These are phyloP conservation scores for Phycomyces blakesleeanus DNA, from an alignment of 192 early-diverging fungal species.

Conservation along the genomic window DNA sequence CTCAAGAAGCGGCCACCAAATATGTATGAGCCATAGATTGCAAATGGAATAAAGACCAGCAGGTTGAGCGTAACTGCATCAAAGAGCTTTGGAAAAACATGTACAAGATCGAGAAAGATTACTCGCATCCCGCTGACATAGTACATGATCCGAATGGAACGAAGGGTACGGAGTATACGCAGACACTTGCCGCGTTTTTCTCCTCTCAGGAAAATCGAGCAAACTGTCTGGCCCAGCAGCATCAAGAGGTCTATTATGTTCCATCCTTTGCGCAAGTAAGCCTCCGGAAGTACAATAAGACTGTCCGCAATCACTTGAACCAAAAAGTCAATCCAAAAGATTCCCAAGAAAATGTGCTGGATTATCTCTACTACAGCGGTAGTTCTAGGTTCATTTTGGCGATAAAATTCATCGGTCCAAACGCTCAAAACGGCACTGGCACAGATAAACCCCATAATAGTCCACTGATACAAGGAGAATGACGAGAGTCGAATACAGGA, in stretches of 20 bases:
- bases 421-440: slow-evolving; percentile 1
- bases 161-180: slow-evolving; percentile 8
- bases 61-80: slow-evolving; percentile 18
- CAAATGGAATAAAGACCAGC: slow-evolving; percentile 27
- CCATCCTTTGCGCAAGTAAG: slow-evolving; percentile 24
- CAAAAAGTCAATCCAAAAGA: slow-evolving; percentile 19
- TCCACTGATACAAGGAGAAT: slow-evolving; percentile 1
- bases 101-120: slow-evolving; percentile 19
- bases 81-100: slow-evolving; percentile 28
- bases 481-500: background rate
- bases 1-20: slow-evolving; percentile 18
- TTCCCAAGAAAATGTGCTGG: slow-evolving; percentile 5
- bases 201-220: background rate
- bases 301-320: slow-evolving; percentile 20
- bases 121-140: slow-evolving; percentile 17
- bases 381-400: background rate
- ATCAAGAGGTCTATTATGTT: slow-evolving; percentile 17
- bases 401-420: slow-evolving; percentile 2
- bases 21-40: slow-evolving; percentile 25
- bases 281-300: slow-evolving; percentile 15
- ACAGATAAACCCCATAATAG: slow-evolving; percentile 11
- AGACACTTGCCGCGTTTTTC: background rate
- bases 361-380: background rate
- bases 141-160: slow-evolving; percentile 17
- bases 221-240: slow-evolving; percentile 5